Evolutionary conservation across 306 rosid genomes (phyloP).

Genomic region (Begonia loranthoides): DNA sequence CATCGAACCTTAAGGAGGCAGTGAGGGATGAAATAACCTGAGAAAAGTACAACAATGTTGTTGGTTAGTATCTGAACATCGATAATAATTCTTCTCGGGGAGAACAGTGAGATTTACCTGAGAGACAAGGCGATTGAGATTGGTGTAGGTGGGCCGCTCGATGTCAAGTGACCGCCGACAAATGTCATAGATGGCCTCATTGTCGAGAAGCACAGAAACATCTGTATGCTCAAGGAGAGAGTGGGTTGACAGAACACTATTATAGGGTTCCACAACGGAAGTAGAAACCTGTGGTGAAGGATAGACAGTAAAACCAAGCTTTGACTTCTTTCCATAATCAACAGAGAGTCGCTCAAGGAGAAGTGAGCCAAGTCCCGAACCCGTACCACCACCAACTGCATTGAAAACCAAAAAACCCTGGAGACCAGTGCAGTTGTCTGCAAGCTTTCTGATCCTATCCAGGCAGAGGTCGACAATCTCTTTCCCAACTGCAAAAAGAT

Average conservation of each 20-base stretch:
- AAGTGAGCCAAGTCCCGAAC: slow-evolving; percentile 82
- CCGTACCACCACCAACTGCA: slow-evolving; percentile 84
- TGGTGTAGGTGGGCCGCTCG: slow-evolving; percentile 83
- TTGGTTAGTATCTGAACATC: background rate
- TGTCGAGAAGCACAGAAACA: slow-evolving; percentile 63
- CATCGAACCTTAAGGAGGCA: slow-evolving; percentile 82
- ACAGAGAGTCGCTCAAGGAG: slow-evolving; percentile 76
- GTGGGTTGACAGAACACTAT: slow-evolving; percentile 83
- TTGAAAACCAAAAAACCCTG: slow-evolving; percentile 83
- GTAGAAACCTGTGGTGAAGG: slow-evolving; percentile 91
- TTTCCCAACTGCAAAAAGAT: slow-evolving; percentile 38
- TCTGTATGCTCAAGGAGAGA: slow-evolving; percentile 87
- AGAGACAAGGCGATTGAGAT: slow-evolving; percentile 75
- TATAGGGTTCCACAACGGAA: slow-evolving; percentile 79
- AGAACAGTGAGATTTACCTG: slow-evolving; percentile 26
- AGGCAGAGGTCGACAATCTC: slow-evolving; percentile 88
- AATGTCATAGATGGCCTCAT: slow-evolving; percentile 85
- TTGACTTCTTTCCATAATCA: slow-evolving; percentile 69
- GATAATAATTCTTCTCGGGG: background rate
- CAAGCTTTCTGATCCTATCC: slow-evolving; percentile 67
- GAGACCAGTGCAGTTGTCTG: slow-evolving; percentile 80
- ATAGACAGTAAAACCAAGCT: slow-evolving; percentile 73
- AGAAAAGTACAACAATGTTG: background rate
- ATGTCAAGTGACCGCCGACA: slow-evolving; percentile 78
- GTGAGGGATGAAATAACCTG: slow-evolving; percentile 84